Percentiles rank a stretch among this genome's conserved stretches.
Conservation (phyloP, 768 basidiomycete species). For the Boletus reticulatus region DNA sequence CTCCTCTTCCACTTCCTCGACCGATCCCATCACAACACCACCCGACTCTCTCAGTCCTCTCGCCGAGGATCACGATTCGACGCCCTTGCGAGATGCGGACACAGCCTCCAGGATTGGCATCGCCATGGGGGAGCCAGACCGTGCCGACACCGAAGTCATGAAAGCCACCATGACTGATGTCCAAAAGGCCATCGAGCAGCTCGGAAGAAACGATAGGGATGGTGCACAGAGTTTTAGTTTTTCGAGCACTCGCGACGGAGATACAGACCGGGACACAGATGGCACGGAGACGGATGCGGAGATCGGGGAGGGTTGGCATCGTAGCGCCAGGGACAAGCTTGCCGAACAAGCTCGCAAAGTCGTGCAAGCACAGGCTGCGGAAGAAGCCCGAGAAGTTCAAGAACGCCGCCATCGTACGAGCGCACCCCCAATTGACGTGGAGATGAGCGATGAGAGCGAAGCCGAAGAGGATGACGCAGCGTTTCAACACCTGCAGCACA, state of each 20-base stretch:
- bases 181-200: constrained; percentile 86
- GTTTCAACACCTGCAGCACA: constrained; percentile 35
- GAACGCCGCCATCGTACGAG: constrained; percentile 41
- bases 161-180: constrained; percentile 88
- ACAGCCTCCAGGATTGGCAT: constrained; percentile 28
- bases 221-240: constrained; percentile 76
- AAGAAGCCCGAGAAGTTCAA: constrained; percentile 52
- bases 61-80: constrained; percentile 45
- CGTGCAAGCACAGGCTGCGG: constrained; percentile 40
- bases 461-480: constrained; percentile 51
- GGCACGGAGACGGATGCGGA: constrained; percentile 50
- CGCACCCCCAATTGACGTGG: constrained; percentile 69
- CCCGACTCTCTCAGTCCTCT: constrained; percentile 41
- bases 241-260: constrained; percentile 59
- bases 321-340: constrained; percentile 59
- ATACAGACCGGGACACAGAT: constrained; percentile 45
- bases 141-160: constrained; percentile 60
- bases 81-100: constrained; percentile 29
- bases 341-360: constrained; percentile 68
- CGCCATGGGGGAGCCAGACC: constrained; percentile 21
- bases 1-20: constrained; percentile 27
- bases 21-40: constrained; percentile 16
- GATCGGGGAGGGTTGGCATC: constrained; percentile 64
- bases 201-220: constrained; percentile 58
- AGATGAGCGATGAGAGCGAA: constrained; percentile 82